Evolutionary conservation across 2,329 filamentous ascomycete species (phyloP).

Genomic region (Neoascochyta sp.): DNA sequence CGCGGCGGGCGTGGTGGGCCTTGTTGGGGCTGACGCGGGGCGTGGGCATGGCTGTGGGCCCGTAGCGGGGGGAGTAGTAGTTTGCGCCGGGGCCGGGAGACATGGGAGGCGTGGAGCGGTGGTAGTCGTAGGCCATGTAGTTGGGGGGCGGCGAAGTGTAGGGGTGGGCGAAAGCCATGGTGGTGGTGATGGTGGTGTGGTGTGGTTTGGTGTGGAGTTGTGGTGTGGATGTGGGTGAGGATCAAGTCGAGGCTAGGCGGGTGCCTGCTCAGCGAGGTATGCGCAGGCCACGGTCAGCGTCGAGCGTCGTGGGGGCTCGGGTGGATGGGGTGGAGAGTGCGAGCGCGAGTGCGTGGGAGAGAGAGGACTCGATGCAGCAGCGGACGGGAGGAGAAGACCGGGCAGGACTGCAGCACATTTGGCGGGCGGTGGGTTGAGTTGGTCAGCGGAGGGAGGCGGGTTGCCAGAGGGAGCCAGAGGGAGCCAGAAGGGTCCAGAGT

Average conservation of each 20-base stretch:
- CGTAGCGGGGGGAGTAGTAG: conserved; percentile 55
- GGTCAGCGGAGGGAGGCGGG: conserved; percentile 3
- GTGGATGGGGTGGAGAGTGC: too few relatives aligned
- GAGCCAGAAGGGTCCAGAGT: conserved; percentile 37
- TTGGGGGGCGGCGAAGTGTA: conserved; percentile 36
- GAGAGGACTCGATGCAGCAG: conserved; percentile 31
- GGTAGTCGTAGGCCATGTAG: conserved; percentile 38
- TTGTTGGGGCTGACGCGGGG: conserved; percentile 46
- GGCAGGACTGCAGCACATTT: conserved; percentile 38
- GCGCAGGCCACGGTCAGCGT: conserved; percentile 29
- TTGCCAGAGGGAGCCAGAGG: too few relatives aligned
- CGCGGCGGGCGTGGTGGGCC: conserved; percentile 52
- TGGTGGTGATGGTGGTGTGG: conserved; percentile 11
- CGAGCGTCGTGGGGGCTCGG: too few relatives aligned
- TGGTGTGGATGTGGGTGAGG: conserved; percentile 7
- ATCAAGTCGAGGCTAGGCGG: conserved; percentile 25
- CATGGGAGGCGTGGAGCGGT: conserved; percentile 37
- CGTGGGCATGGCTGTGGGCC: conserved; percentile 47
- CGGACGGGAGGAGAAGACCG: conserved; percentile 27
- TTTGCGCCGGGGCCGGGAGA: conserved; percentile 46
- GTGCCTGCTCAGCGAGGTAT: conserved; percentile 35
- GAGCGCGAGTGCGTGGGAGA: conserved; percentile 14
- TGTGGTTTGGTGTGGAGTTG: conserved; percentile 2
- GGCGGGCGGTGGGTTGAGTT: too few relatives aligned
- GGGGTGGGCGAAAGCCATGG: conserved; percentile 28